Conservation (phyloP, 2,329 filamentous ascomycete genomes). For the Calonectria pteridis region DNA sequence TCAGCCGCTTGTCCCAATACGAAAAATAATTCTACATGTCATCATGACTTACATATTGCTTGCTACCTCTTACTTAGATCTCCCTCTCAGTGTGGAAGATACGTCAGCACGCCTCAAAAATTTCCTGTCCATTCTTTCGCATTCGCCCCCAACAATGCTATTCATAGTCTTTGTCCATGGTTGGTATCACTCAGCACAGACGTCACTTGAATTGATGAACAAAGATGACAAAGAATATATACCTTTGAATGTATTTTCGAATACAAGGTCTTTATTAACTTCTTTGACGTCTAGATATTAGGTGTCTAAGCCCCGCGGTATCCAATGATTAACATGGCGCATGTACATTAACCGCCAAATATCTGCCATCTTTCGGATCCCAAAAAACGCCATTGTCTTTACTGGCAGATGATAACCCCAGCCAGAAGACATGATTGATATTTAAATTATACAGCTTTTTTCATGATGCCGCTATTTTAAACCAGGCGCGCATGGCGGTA, state of each 20-base stretch:
- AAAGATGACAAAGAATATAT: not conserved
- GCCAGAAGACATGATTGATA: not conserved
- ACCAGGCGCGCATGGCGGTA: slow-evolving; percentile 12
- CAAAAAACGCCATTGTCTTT: not conserved
- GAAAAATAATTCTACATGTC: not conserved
- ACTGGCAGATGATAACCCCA: not conserved
- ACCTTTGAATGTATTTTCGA: too few relatives aligned
- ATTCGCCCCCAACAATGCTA: not conserved
- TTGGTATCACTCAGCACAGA: not conserved
- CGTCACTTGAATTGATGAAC: not conserved
- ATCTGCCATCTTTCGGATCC: not conserved
- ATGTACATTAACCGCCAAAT: not conserved
- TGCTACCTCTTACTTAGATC: not conserved
- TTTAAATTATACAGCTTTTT: not conserved
- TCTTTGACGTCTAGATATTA: not conserved
- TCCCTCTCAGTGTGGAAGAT: not conserved
- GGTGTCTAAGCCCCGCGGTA: not conserved
- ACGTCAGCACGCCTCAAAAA: not conserved
- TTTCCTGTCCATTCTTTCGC: not conserved
- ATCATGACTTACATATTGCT: not conserved
- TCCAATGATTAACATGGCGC: not conserved
- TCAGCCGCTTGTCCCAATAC: not conserved
- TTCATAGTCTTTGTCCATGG: too few relatives aligned
- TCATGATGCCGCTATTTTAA: not conserved
- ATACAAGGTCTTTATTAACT: not conserved